Evolutionary conservation across 768 basidiomycete genomes (phyloP).

Genomic region (Porpolomopsis calyptriformis): DNA sequence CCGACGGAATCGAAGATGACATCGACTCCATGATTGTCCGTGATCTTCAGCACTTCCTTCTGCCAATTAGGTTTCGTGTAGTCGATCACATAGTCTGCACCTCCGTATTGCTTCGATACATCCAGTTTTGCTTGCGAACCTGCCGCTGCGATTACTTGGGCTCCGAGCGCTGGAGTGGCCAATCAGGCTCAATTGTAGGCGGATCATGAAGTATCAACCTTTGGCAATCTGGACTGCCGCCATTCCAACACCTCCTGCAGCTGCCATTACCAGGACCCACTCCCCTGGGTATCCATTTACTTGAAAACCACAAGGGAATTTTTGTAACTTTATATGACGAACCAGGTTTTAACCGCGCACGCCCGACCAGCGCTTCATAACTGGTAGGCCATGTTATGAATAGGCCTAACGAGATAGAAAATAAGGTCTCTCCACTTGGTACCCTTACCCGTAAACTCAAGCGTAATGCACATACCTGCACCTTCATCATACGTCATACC

Average conservation of each 20-base stretch:
- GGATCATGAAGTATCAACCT: slow-evolving; percentile 33
- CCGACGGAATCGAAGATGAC: slow-evolving; percentile 85
- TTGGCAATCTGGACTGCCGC: slow-evolving; percentile 90
- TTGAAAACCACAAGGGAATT: background rate
- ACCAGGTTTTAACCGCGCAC: slow-evolving; percentile 75
- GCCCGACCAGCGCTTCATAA: slow-evolving; percentile 82
- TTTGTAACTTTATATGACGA: slow-evolving; percentile 9
- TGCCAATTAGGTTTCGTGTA: slow-evolving; percentile 80
- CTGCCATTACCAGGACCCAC: slow-evolving; percentile 87
- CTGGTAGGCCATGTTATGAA: slow-evolving; percentile 89
- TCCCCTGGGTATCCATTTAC: slow-evolving; percentile 42
- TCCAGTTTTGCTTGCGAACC: slow-evolving; percentile 71
- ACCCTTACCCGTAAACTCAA: no score
- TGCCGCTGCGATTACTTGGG: slow-evolving; percentile 90
- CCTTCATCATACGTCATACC: slow-evolving; percentile 77
- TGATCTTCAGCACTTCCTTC: slow-evolving; percentile 77
- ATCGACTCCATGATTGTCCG: slow-evolving; percentile 75
- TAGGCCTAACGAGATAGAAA: slow-evolving; percentile 44
- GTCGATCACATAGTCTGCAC: slow-evolving; percentile 75
- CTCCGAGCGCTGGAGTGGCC: slow-evolving; percentile 57
- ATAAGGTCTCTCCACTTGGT: background rate
- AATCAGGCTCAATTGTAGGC: background rate
- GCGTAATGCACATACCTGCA: no score
- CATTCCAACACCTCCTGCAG: slow-evolving; percentile 93
- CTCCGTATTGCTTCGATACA: slow-evolving; percentile 62